Evolutionary conservation across 2,329 filamentous ascomycete species (phyloP), one percentile per base, ranked within the genome.

Genomic region (Pestalotiopsis sp.): DNA sequence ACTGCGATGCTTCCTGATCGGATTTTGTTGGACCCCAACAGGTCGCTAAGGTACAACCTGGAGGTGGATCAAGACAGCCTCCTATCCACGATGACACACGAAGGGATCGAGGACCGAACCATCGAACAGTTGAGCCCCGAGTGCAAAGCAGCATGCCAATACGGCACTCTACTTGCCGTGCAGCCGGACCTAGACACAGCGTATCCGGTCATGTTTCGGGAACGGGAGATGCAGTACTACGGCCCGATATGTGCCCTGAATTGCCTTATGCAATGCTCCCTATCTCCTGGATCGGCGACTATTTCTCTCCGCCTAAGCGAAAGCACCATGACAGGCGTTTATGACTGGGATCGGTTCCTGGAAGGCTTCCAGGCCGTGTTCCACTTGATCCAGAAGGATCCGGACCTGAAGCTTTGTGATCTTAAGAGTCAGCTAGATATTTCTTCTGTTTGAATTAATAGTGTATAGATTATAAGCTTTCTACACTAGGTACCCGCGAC

Each of bases 1-100:
- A 58, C 56, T 58, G 56, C 56, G n/a, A 58, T 58, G 56, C 56
- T 58, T 17, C 56, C 56, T 27, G 56, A 58, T 58, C 56, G 56
- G n/a, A 58, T 58, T 58, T 12, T 58, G 13, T 25, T 58, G 56
- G 56, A 58, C 13, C 56, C 56, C 13, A 25, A 58, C 56, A 58
- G 25, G 56, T 23, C 56, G 56, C 56, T 58, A 13, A 58, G 56
- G 56, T 58, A 25, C n/a, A 58, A 58, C 7, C 56, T 58, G 56
- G 56, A 58, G 56, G 25, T n/a, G 56, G 56, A 58, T 27, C 56
- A 58, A 58, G 56, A 58, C 20, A 58, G 56, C 4, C 56, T 58
- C 2, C 56, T 58, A 27, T 58, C n/a, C 4, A 58, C 13, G 56
- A 58, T 58, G 56, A 20, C 25, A 58, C 12, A 58, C 2, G 56